Evolutionary conservation across 768 basidiomycete genomes (phyloP), one percentile per base, ranked within the genome.

Genomic region (Auriculariales sp.): DNA sequence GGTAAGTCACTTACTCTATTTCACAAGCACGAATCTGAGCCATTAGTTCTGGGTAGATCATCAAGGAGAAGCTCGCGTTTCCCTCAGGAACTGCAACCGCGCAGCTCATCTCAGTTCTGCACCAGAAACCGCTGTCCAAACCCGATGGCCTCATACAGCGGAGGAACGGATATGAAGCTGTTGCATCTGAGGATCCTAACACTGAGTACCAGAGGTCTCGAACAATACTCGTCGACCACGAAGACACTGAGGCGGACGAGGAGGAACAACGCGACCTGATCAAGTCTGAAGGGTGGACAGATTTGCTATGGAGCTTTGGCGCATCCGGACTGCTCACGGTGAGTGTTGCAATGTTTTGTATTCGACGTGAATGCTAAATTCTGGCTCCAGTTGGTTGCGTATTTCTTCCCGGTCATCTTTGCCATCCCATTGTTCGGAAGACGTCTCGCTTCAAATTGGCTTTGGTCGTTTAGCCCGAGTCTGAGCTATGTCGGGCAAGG

Each of bases 51-150:
- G 4, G 9, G 12, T 54, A 91, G 86, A 91, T 98, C 52, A 79
- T 98, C 34, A 84, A 93, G 61, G 94, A 98, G 64, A 81, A 94
- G 62, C 78, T 98, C 3, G 72, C 85, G 2, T 98, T 98, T 57
- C 94, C 94, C 2, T 91, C 88, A 1, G 94, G 94, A 28, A 94
- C 93, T 14, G 93, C 93, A 1, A 98, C 94, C 1, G 93, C 93
- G 3, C 93, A 95, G 55, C 71, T 98, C 10, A 90, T 98, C 44
- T 83, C 90, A 2, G 86, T 95, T 11, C 71, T 98, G 12, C 91
- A 97, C 58, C 67, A 77, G 52, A 64, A 83, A 30, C 84, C 84
- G 1, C 78, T 78, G 28, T 80, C 83, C 17, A 73, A 79, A 14
- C 70, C 77, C 1, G 65, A 69, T 5, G 48, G 36, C 7, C 44